Evolutionary conservation across 2,329 filamentous ascomycete genomes (phyloP), one percentile per base, ranked within the genome.

Genomic region (Xylariales sp.): DNA sequence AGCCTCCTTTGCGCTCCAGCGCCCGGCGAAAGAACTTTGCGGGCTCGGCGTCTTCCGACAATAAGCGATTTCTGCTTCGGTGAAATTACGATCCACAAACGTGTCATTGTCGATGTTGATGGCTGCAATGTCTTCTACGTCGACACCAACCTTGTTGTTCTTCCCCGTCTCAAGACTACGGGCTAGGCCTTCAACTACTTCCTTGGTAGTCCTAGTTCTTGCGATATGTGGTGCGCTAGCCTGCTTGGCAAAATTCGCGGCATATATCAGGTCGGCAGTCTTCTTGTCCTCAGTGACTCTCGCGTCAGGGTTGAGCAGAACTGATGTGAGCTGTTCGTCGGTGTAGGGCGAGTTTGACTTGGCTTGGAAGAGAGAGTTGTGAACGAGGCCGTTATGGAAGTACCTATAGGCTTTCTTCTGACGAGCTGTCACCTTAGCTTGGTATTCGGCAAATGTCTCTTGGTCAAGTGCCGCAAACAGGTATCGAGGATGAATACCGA

Each of bases 321-420:
- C 91, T 71, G 91, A 88, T 80, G 89, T 88, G 82, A 97, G 91
- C 83, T 96, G 92, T 65, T 92, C 90, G 62, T 97, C 93, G 53
- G 90, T 90, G 83, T 98, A 99, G 52, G 96, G 97, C 52, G 94
- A 87, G 80, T 94, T 90, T 78, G 88, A 87, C 90, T 99, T 99
- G 80, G 97, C 94, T 70, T 97, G 94, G 82, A 99, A 99, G 81
- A 99, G 88, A 72, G 90, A 93, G 86, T 99, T 98, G 87, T 97
- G 97, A 87, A 98, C 94, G 80, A 99, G 87, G 71, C 95, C 94
- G 76, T 97, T 97, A 85, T 99, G 97, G 90, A 97, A 97, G 89
- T 93, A 98, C 72, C 96, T 90, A 87, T 99, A 99, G 0, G 96
- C 93, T 86, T 95, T 97, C 93, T 97, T 98, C 82, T 99, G 97